Percentiles rank a stretch among this genome's conserved stretches.
Conservation (phyloP, 805 yeast species). For the Cyberlindnera mycetangii region DNA sequence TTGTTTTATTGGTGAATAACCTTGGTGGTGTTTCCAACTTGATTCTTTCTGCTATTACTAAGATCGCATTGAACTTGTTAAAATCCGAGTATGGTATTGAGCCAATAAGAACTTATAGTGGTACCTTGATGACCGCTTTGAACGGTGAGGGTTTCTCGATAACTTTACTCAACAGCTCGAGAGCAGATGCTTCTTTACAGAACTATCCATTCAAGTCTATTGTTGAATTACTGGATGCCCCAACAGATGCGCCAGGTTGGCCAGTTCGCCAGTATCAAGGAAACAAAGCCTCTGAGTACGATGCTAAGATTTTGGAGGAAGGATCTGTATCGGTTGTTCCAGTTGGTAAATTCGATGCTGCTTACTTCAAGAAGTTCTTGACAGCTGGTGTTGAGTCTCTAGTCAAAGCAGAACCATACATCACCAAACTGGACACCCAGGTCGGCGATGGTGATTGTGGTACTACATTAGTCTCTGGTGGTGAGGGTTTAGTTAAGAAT, state of each 20-base stretch:
- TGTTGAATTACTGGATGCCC: constrained; percentile 60
- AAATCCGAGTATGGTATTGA: constrained; percentile 47
- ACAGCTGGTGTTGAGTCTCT: constrained; percentile 49
- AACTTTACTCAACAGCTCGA: constrained; percentile 70
- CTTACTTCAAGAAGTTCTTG: constrained; percentile 35
- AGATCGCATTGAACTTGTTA: constrained; percentile 52
- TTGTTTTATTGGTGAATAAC: constrained; percentile 72
- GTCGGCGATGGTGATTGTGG: constrained; percentile 99
- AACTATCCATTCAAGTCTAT: constrained; percentile 32
- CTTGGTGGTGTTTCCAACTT: constrained; percentile 86
- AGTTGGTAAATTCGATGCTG: constrained; percentile 36
- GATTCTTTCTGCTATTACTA: constrained; percentile 71
- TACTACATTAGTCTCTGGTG: constrained; percentile 82
- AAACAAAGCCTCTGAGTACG: constrained; percentile 30
- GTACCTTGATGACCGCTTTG: constrained; percentile 84
- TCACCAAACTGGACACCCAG: constrained; percentile 79
- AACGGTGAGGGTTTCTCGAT: constrained; percentile 91
- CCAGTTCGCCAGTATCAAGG: constrained; percentile 30
- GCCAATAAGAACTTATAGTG: constrained; percentile 70
- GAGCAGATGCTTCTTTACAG: constrained; percentile 38
- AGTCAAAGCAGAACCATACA: constrained; percentile 70
- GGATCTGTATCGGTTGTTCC: constrained; percentile 32
- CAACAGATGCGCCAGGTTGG: constrained; percentile 87
- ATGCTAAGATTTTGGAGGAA: constrained; percentile 28
- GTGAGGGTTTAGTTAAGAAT: constrained; percentile 61